Base-by-base conservation (phyloP, 371 early-diverging fungal species). In the Rhizomucor miehei region DNA sequence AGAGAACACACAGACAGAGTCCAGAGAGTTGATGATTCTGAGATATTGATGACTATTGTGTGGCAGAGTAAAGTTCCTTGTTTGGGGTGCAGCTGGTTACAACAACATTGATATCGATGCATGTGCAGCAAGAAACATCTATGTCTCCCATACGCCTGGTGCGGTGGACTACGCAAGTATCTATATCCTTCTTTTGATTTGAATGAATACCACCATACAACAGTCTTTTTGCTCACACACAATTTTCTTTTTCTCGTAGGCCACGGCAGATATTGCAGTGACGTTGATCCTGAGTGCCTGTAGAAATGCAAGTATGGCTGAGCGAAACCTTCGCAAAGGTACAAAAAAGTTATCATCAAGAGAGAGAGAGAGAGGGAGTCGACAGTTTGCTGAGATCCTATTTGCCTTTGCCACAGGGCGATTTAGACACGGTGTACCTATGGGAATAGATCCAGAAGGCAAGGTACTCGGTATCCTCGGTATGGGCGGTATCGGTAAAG, bases 401-500 rank as follows among this genome's bases (percentile, higher is more conserved):
- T n/a, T n/a, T n/a, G n/a, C 23, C 34, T 20, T 40, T 16, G 11
- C 29, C 23, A 4, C 34, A 57, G 83, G 81, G 9, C 54, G 63
- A 5, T 84, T 75, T 75, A 51, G 57, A n/a, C 52, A 58, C 23
- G 75, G 70, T 50, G 52, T 80, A 1, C 55, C 57, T 24, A 75
- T 81, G 69, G 84, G 84, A 11, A 65, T 57, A 3, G 77, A 80
- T 48, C 76, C 77, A 20, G 66, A 79, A 37, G 71, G 65, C 17
- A 76, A 80, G 62, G 68, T 60, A 1, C 44, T 84, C 19, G 84
- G 84, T 52, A 72, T 84, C 35, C 58, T 84, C 11, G 84, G 84
- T n/a, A 73, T 81, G 59, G 84, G 84, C 8, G 84, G 84, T 17
- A 84, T 84, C 39, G 84, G 84, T 1, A 63, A 72, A 44, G 79